These are phyloP conservation scores for Coemansia sp. DNA, from an alignment of 192 early-diverging fungal species.

Conservation along the genomic window DNA sequence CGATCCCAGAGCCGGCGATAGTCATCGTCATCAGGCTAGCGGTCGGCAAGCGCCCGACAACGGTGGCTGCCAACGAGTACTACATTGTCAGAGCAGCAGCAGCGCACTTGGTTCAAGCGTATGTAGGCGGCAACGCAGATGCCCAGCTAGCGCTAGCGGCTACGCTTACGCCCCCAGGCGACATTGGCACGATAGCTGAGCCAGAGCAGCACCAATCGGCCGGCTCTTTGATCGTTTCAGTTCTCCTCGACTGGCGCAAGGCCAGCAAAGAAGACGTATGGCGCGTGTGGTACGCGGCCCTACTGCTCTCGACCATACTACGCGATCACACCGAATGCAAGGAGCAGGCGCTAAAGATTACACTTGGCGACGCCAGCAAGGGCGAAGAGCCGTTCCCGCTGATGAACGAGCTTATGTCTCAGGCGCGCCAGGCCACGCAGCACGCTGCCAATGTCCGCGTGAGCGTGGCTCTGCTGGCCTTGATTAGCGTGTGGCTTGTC, in stretches of 20 bases:
- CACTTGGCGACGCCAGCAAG: slow-evolving; percentile 74
- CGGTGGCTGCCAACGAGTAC: slow-evolving; percentile 53
- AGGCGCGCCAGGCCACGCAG: slow-evolving; percentile 62
- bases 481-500: slow-evolving; percentile 87
- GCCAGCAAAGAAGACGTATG: slow-evolving; percentile 73
- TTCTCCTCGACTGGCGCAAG: slow-evolving; percentile 77
- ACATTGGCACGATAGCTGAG: slow-evolving; percentile 9
- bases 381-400: slow-evolving; percentile 84
- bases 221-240: slow-evolving; percentile 84
- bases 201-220: slow-evolving; percentile 67
- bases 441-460: slow-evolving; percentile 70
- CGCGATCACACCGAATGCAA: slow-evolving; percentile 76
- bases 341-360: slow-evolving; percentile 71
- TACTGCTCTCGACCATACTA: slow-evolving; percentile 80
- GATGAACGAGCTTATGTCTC: slow-evolving; percentile 83
- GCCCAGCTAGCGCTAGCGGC: slow-evolving; percentile 86
- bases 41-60: slow-evolving; percentile 61
- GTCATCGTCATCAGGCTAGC: slow-evolving; percentile 80
- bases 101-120: slow-evolving; percentile 81
- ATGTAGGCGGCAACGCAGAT: slow-evolving; percentile 82
- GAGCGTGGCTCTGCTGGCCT: slow-evolving; percentile 73
- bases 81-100: slow-evolving; percentile 82
- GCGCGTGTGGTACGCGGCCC: slow-evolving; percentile 87
- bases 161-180: slow-evolving; percentile 74
- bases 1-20: slow-evolving; percentile 77